A percentile compares a stretch with the other conserved stretches of the same genome.
Conservation (phyloP, 2,329 filamentous ascomycete genomes). For the Dactylellina drechsleri region DNA sequence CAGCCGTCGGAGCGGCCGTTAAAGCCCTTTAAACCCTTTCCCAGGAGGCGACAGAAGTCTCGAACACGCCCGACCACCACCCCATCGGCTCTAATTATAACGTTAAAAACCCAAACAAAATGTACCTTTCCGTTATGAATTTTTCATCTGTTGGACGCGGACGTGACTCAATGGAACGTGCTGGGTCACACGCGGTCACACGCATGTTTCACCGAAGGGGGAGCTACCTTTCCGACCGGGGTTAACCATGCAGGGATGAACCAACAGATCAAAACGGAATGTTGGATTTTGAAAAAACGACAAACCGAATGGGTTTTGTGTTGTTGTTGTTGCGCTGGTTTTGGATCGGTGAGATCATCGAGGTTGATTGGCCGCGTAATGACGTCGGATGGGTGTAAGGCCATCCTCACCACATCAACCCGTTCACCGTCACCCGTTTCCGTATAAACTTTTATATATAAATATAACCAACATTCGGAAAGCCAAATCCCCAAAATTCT, state of each 20-base stretch:
- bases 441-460: conserved; percentile 6
- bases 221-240: background rate
- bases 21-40: too few relatives aligned
- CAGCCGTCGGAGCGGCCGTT: too few relatives aligned
- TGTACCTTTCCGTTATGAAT: too few relatives aligned
- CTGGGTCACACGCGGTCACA: conserved; percentile 7
- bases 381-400: conserved; percentile 24
- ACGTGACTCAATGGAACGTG: conserved; percentile 20
- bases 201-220: background rate
- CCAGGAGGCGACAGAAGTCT: too few relatives aligned
- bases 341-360: conserved; percentile 39
- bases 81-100: too few relatives aligned
- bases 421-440: background rate
- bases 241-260: too few relatives aligned
- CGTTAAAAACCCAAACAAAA: too few relatives aligned
- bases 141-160: background rate
- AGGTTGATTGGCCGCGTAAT: conserved; percentile 17
- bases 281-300: conserved; percentile 20
- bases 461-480: conserved; percentile 10
- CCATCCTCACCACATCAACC: conserved; percentile 2
- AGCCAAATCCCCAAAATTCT: background rate
- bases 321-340: conserved; percentile 19
- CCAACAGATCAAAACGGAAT: background rate
- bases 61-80: too few relatives aligned
- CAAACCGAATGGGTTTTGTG: background rate